These are phyloP conservation scores for Crithidia mellificae DNA, from an alignment of 208 protist genomes.

Conservation along the genomic window DNA sequence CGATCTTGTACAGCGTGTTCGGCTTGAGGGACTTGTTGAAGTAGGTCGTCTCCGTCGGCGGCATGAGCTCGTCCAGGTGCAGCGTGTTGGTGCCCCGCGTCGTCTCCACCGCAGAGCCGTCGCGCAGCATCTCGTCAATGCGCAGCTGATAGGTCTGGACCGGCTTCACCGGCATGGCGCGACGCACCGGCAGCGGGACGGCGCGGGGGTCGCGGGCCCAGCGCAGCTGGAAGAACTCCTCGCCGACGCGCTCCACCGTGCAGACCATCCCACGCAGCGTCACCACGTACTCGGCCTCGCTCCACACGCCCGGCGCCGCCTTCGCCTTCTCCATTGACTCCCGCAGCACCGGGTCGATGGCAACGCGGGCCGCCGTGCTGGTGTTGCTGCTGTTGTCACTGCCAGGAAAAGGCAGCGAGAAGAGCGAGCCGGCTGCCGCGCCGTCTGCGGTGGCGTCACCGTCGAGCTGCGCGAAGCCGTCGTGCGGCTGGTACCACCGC, in stretches of 20 bases:
- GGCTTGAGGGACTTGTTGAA: conserved; percentile 57
- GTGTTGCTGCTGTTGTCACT: no score
- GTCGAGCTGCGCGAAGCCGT: conserved; percentile 35
- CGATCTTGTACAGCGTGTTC: conserved; percentile 77
- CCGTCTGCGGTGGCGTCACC: neutral
- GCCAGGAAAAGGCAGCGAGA: neutral
- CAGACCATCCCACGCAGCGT: conserved; percentile 88
- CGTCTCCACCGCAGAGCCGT: conserved; percentile 43
- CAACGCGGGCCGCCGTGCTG: neutral
- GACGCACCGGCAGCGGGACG: conserved; percentile 41
- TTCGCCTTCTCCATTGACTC: conserved; percentile 50
- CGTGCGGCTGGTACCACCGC: conserved; percentile 83
- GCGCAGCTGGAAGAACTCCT: conserved; percentile 79
- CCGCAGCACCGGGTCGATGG: conserved; percentile 32
- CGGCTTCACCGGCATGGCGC: conserved; percentile 46
- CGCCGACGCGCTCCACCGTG: conserved; percentile 58
- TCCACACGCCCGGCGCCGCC: conserved; percentile 77
- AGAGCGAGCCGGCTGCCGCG: neutral
- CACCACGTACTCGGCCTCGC: conserved; percentile 60
- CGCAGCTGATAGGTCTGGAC: conserved; percentile 69
- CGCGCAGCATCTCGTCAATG: conserved; percentile 71
- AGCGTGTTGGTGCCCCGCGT: conserved; percentile 27
- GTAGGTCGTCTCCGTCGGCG: conserved; percentile 42
- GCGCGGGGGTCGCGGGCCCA: conserved; percentile 80
- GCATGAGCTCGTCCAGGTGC: conserved; percentile 39